phyloP scores from a whole-genome alignment of 441 rosid genomes.

The Populus hybrid region DNA sequence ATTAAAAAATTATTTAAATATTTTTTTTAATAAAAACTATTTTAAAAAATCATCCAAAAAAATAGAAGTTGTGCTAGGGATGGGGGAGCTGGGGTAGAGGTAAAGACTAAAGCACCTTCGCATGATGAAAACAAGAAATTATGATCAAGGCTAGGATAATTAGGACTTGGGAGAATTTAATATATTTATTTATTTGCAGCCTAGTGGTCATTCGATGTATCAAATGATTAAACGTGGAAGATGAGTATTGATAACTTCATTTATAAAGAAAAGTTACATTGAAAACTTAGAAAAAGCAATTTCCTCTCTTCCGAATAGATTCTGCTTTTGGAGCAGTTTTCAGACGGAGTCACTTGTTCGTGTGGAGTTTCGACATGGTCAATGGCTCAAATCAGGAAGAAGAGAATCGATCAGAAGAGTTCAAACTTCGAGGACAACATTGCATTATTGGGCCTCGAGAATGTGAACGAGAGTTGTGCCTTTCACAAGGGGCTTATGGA shows the following conservation, averaged over 20 bases:
- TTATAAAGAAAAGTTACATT: background rate
- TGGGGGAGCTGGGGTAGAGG: background rate
- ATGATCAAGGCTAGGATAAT: background rate
- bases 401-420: background rate
- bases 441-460: background rate
- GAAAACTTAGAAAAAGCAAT: background rate
- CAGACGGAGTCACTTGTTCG: background rate
- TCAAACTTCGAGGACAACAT: conserved; percentile 1
- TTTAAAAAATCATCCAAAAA: no score
- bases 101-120: background rate
- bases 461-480: background rate
- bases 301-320: background rate
- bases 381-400: background rate
- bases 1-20: no score
- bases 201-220: background rate
- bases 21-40: no score
- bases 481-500: background rate
- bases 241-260: background rate
- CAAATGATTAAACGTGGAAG: background rate
- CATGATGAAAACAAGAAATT: background rate
- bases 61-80: background rate
- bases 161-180: background rate
- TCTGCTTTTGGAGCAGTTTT: background rate
- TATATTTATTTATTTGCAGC: background rate
- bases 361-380: background rate